phyloP scores from a whole-genome alignment of 805 yeast species.

The Nakazawaea sp. region DNA sequence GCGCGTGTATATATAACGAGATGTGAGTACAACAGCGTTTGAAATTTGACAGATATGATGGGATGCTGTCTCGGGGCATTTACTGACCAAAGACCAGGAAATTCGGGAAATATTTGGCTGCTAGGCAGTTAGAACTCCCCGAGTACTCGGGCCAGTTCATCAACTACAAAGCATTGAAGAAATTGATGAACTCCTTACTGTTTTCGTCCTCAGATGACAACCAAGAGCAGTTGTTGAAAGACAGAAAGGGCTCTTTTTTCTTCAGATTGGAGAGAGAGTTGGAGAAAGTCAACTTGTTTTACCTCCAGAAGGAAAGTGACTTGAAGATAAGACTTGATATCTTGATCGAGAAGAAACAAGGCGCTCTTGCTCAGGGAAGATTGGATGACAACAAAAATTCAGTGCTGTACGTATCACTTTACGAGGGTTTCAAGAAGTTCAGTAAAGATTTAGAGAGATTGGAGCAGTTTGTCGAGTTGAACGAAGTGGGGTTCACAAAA shows the following conservation, averaged over 20 bases:
- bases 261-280: constrained; percentile 90
- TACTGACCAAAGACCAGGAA: constrained; percentile 37
- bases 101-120: constrained; percentile 92
- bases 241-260: constrained; percentile 83
- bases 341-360: constrained; percentile 62
- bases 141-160: constrained; percentile 93
- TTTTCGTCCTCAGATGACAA: constrained; percentile 31
- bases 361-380: constrained; percentile 36
- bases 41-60: too few species aligned
- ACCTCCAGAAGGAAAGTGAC: constrained; percentile 86
- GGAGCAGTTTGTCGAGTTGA: constrained; percentile 90
- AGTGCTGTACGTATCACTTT: constrained; percentile 72
- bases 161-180: constrained; percentile 89
- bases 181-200: constrained; percentile 79
- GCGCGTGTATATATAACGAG: too few species aligned
- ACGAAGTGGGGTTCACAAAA: constrained; percentile 93
- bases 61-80: too few species aligned
- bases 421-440: constrained; percentile 84
- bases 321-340: constrained; percentile 74
- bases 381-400: constrained; percentile 49
- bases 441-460: constrained; percentile 82
- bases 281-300: constrained; percentile 91
- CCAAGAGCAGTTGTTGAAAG: constrained; percentile 57
- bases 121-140: constrained; percentile 89
- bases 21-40: too few species aligned